phyloP scores from a whole-genome alignment of 2,329 filamentous ascomycete species.

The Aspergillus fructus region DNA sequence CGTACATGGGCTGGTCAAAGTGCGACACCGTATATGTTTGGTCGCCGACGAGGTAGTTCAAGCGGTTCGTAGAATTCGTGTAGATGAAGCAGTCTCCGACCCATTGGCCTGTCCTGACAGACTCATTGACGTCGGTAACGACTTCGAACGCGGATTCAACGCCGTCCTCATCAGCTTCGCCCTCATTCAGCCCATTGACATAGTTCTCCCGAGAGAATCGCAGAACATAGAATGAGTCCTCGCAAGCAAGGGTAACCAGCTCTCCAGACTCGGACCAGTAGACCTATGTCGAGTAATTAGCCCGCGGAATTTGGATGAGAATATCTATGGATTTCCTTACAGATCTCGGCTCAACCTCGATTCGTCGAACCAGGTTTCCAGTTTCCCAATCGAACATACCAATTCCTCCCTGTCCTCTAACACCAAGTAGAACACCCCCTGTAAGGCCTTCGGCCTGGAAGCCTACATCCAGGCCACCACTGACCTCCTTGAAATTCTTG shows the following conservation, averaged over 20 bases:
- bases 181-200: slow-evolving; percentile 75
- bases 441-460: slow-evolving; percentile 92
- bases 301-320: slow-evolving; percentile 4
- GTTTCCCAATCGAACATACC: slow-evolving; percentile 96
- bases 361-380: slow-evolving; percentile 83
- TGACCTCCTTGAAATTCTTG: slow-evolving; percentile 95
- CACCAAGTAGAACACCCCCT: slow-evolving; percentile 85
- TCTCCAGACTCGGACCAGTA: slow-evolving; percentile 99
- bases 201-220: slow-evolving; percentile 90
- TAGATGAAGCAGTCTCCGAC: slow-evolving; percentile 99
- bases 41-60: slow-evolving; percentile 97
- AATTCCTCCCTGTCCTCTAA: slow-evolving; percentile 91
- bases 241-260: slow-evolving; percentile 86
- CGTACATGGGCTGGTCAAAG: slow-evolving; percentile 93
- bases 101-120: slow-evolving; percentile 92
- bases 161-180: slow-evolving; percentile 82
- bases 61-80: slow-evolving; percentile 91
- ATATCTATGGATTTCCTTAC: slow-evolving; percentile 39
- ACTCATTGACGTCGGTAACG: slow-evolving; percentile 92
- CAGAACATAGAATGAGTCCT: slow-evolving; percentile 92
- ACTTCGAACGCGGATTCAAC: slow-evolving; percentile 96
- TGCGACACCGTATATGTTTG: slow-evolving; percentile 97
- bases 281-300: slow-evolving; percentile 53
- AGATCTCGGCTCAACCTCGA: slow-evolving; percentile 71
- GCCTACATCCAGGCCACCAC: slow-evolving; percentile 84